These are phyloP conservation scores for Amauroascus verrucosus DNA, from an alignment of 2,329 filamentous ascomycete species.

Conservation along the genomic window DNA sequence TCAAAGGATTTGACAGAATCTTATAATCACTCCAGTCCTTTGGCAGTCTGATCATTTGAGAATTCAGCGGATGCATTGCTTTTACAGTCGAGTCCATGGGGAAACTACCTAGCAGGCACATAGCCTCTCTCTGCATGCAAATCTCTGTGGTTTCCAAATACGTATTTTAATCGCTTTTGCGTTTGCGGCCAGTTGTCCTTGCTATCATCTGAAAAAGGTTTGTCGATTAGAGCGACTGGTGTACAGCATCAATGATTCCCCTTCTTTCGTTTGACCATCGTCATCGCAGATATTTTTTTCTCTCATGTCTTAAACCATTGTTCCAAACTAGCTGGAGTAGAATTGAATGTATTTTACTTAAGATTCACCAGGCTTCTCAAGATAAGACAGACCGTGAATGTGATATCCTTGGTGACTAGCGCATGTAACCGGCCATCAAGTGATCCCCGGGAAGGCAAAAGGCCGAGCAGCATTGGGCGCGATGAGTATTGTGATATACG, in stretches of 20 bases:
- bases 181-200: background rate
- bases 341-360: too few relatives aligned
- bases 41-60: conserved; percentile 3
- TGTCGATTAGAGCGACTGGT: conserved; percentile 1
- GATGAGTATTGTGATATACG: too few relatives aligned
- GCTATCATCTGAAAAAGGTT: background rate
- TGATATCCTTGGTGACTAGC: too few relatives aligned
- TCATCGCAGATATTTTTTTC: background rate
- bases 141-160: background rate
- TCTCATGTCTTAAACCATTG: too few relatives aligned
- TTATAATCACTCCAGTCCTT: background rate
- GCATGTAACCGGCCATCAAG: too few relatives aligned
- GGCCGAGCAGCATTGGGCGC: too few relatives aligned
- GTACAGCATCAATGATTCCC: conserved; percentile 1
- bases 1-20: conserved; percentile 15
- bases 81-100: background rate
- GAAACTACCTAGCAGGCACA: background rate
- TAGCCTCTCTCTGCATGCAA: background rate
- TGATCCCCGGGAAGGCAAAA: too few relatives aligned
- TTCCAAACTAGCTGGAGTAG: too few relatives aligned
- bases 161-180: conserved; percentile 3
- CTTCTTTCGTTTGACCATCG: too few relatives aligned
- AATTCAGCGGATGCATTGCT: background rate
- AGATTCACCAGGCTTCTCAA: too few relatives aligned
- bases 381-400: too few relatives aligned